Percentiles rank a stretch among this genome's conserved stretches.
These are phyloP conservation scores for Xylaria sp. DNA, from an alignment of 2,329 filamentous ascomycete species.

Conservation along the genomic window DNA sequence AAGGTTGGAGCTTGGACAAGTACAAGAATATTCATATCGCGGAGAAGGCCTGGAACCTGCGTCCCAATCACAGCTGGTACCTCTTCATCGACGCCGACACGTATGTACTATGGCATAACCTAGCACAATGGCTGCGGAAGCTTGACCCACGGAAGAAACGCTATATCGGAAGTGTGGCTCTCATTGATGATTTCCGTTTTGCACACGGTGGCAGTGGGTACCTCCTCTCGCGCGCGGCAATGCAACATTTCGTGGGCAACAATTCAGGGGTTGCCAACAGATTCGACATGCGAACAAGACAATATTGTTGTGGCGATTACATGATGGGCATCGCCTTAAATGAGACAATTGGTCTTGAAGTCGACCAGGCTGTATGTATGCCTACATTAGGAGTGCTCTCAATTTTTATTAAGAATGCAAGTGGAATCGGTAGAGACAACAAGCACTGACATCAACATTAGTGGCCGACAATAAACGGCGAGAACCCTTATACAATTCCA, in stretches of 20 bases:
- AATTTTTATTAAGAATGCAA: no score
- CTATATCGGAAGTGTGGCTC: constrained; percentile 55
- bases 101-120: constrained; percentile 57
- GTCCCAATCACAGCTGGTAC: constrained; percentile 60
- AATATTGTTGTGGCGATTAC: constrained; percentile 55
- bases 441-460: constrained; percentile 28
- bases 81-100: constrained; percentile 63
- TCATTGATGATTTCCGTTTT: constrained; percentile 48
- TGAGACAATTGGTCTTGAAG: constrained; percentile 43
- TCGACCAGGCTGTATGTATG: constrained; percentile 47
- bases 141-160: constrained; percentile 47
- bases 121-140: constrained; percentile 51
- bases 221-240: constrained; percentile 53
- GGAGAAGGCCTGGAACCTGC: constrained; percentile 54
- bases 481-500: constrained; percentile 55
- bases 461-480: constrained; percentile 59
- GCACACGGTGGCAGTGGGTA: constrained; percentile 62
- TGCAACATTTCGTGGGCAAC: constrained; percentile 49
- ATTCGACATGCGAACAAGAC: constrained; percentile 47
- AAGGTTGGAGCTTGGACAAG: constrained; percentile 60
- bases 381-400: no score
- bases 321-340: constrained; percentile 51
- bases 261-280: constrained; percentile 48
- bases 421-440: no score
- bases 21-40: constrained; percentile 66